Evolutionary conservation across 2,329 filamentous ascomycete species (phyloP).

Genomic region (Drechmeria coniospora): DNA sequence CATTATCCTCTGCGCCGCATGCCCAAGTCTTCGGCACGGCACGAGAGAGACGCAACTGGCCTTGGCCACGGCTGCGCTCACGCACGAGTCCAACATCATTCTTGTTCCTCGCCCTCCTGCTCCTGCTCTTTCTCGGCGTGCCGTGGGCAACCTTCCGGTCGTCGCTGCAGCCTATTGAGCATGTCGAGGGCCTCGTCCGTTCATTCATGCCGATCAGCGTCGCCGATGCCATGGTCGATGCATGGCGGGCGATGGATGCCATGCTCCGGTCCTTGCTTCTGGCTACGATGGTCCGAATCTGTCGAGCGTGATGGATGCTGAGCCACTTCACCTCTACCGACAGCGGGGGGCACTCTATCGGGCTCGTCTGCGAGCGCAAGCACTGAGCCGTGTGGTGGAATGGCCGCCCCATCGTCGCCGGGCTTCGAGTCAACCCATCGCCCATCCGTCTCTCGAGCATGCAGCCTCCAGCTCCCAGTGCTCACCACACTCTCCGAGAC

Average conservation of each 20-base stretch:
- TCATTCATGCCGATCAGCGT: slow-evolving; percentile 53
- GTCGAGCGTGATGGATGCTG: slow-evolving; percentile 60
- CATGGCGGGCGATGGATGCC: slow-evolving; percentile 63
- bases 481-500: slow-evolving; percentile 77
- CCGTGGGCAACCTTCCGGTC: not conserved
- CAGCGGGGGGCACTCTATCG: slow-evolving; percentile 42
- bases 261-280: slow-evolving; percentile 72
- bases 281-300: slow-evolving; percentile 79
- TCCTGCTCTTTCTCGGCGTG: not conserved
- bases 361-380: slow-evolving; percentile 66
- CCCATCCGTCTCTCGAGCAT: no score
- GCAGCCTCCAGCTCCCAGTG: slow-evolving; percentile 4
- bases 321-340: slow-evolving; percentile 53
- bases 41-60: no score
- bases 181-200: slow-evolving; percentile 67
- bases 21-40: no score
- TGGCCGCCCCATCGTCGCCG: slow-evolving; percentile 61
- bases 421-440: not conserved
- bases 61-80: no score
- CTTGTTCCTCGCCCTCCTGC: not conserved
- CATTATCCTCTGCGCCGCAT: no score
- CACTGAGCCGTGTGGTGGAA: slow-evolving; percentile 84
- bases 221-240: slow-evolving; percentile 62
- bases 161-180: slow-evolving; percentile 31
- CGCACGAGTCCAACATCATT: no score